Evolutionary conservation across 2,329 filamentous ascomycete species (phyloP).

Genomic region (Cladosporium sphaerospermum): DNA sequence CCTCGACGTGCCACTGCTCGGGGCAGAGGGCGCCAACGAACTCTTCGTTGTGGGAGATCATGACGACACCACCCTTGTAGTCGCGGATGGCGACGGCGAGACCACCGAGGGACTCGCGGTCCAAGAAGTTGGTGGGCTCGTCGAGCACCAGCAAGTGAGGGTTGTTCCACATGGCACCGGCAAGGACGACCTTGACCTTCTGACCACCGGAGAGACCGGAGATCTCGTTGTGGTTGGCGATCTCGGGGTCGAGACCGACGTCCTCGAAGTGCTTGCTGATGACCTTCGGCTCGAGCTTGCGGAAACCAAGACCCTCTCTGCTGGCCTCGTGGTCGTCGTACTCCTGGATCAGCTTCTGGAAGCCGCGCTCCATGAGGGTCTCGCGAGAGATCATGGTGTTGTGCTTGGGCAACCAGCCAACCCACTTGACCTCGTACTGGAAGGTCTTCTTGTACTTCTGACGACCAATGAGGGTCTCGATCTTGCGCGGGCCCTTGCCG

Average conservation of each 20-base stretch:
- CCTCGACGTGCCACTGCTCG: conserved; percentile 92
- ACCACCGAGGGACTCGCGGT: conserved; percentile 93
- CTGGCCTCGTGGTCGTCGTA: conserved; percentile 98
- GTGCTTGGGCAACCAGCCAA: conserved; percentile 78
- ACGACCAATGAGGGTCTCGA: conserved; percentile 88
- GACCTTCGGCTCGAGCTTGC: conserved; percentile 82
- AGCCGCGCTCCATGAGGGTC: conserved; percentile 78
- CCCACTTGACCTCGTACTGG: conserved; percentile 98
- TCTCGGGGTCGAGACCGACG: conserved; percentile 90
- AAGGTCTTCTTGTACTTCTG: conserved; percentile 99
- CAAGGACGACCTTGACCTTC: conserved; percentile 98
- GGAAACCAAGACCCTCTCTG: conserved; percentile 96
- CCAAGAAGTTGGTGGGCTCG: conserved; percentile 98
- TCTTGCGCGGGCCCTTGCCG: conserved; percentile 67
- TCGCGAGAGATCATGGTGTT: conserved; percentile 92
- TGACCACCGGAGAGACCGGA: conserved; percentile 92
- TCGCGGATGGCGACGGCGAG: conserved; percentile 96
- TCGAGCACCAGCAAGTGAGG: conserved; percentile 94
- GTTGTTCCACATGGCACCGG: conserved; percentile 71
- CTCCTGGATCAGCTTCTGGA: conserved; percentile 90
- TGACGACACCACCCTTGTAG: conserved; percentile 96
- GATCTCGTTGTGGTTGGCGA: conserved; percentile 98
- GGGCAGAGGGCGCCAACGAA: conserved; percentile 93
- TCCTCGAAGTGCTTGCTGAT: conserved; percentile 99
- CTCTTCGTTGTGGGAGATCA: conserved; percentile 99